A percentile compares a stretch with the other conserved stretches of the same genome.
Conservation (phyloP, 257 asterid species). For the Salvia rosmarinus region DNA sequence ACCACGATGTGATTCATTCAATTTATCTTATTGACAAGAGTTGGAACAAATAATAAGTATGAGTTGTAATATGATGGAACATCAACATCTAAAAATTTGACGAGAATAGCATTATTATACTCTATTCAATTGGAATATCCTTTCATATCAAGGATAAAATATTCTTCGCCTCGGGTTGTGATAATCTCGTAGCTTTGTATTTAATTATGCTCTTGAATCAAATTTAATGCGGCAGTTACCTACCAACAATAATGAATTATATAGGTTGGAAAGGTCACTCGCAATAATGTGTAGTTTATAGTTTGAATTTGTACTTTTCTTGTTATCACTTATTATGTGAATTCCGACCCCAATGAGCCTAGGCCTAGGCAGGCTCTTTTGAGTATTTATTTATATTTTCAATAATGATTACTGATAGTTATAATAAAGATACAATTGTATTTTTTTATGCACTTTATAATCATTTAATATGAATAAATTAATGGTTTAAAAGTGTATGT, state of each 20-base stretch:
- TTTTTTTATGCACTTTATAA: background rate
- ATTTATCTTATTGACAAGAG: background rate
- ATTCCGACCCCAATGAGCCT: background rate
- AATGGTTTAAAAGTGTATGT: background rate
- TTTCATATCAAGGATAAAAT: background rate
- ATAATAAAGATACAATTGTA: background rate
- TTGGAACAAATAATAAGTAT: constrained; percentile 21
- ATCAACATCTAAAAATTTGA: constrained; percentile 48
- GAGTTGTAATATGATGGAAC: constrained; percentile 54
- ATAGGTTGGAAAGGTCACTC: constrained; percentile 25
- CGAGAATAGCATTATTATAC: constrained; percentile 22
- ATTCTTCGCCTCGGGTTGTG: background rate
- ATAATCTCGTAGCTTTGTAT: background rate
- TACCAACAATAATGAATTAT: constrained; percentile 31
- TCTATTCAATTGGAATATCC: constrained; percentile 23
- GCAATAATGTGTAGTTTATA: constrained; percentile 32
- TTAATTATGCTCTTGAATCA: background rate
- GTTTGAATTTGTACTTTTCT: constrained; percentile 30
- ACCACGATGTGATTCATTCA: background rate
- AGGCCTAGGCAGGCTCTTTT: constrained; percentile 19
- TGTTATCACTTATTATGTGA: constrained; percentile 22
- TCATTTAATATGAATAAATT: background rate
- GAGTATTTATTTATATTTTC: background rate
- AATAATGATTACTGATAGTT: background rate
- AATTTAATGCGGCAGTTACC: constrained; percentile 36